Evolutionary conservation across 192 early-diverging fungal genomes (phyloP).

Genomic region (Glomus cerebriforme): DNA sequence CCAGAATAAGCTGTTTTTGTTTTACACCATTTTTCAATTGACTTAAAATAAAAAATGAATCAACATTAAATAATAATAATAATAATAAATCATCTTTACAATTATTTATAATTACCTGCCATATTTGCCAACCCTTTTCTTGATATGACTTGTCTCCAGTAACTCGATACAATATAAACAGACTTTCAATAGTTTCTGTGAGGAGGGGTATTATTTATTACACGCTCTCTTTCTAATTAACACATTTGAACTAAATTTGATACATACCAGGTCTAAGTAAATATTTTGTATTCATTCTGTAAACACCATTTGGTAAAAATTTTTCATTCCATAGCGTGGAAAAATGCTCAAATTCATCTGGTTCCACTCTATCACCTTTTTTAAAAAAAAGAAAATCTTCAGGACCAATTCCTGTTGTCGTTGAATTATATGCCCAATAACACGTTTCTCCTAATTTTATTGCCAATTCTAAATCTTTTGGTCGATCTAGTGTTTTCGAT

Average conservation of each 20-base stretch:
- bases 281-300: background rate
- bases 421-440: constrained; percentile 47
- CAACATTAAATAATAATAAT: too few relatives aligned
- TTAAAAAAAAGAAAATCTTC: constrained; percentile 45
- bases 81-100: too few relatives aligned
- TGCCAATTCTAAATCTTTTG: constrained; percentile 40
- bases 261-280: background rate
- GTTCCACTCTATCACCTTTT: background rate
- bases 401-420: constrained; percentile 55
- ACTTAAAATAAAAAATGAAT: constrained; percentile 24
- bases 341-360: constrained; percentile 12
- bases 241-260: too few relatives aligned
- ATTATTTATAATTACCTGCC: constrained; percentile 39
- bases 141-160: constrained; percentile 67
- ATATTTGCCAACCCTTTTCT: constrained; percentile 73
- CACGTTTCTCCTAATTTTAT: constrained; percentile 48
- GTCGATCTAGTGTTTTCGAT: constrained; percentile 45
- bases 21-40: constrained; percentile 51
- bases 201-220: background rate
- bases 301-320: constrained; percentile 22
- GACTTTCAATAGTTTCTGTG: constrained; percentile 68
- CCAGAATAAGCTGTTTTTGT: constrained; percentile 53
- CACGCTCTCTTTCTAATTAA: background rate
- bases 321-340: constrained; percentile 9
- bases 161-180: constrained; percentile 73